Evolutionary conservation across 202 grass and related monocot genomes (phyloP).

Genomic region (Cymbopogon flexuosus): DNA sequence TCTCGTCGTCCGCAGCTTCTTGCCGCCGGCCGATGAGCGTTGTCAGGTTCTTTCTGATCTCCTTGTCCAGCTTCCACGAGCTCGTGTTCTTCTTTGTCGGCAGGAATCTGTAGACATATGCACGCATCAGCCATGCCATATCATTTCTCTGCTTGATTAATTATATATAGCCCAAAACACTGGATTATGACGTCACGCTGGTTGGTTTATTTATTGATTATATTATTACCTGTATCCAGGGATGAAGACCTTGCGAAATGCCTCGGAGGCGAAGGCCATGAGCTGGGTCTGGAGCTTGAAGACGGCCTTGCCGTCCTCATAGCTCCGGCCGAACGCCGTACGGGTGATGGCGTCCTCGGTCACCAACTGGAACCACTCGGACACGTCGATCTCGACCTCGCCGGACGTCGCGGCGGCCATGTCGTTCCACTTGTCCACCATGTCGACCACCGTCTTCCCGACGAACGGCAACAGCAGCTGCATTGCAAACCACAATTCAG

Average conservation of each 20-base stretch:
- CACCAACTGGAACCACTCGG: conserved; percentile 93
- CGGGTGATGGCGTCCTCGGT: conserved; percentile 96
- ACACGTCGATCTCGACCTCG: conserved; percentile 95
- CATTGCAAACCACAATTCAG: not conserved
- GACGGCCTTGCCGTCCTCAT: conserved; percentile 83
- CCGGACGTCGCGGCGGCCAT: conserved; percentile 46
- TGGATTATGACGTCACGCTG: not conserved
- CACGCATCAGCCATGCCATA: not conserved
- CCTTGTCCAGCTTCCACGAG: conserved; percentile 97
- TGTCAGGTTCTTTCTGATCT: conserved; percentile 75
- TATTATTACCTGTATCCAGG: conserved; percentile 82
- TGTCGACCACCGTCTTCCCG: conserved; percentile 69
- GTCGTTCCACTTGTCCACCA: conserved; percentile 67
- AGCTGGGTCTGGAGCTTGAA: conserved; percentile 89
- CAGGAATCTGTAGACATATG: conserved; percentile 49
- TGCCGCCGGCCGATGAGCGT: conserved; percentile 69
- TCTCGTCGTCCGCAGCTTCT: conserved; percentile 38
- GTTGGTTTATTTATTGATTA: not conserved
- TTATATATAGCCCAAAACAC: not conserved
- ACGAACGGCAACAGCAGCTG: conserved; percentile 81
- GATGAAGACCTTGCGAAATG: conserved; percentile 93
- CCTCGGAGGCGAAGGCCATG: conserved; percentile 88
- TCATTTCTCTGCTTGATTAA: not conserved
- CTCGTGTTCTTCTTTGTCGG: conserved; percentile 99
- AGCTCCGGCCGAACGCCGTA: conserved; percentile 84